Conservation (phyloP, 345 rosid species). For the Populus nigra region DNA sequence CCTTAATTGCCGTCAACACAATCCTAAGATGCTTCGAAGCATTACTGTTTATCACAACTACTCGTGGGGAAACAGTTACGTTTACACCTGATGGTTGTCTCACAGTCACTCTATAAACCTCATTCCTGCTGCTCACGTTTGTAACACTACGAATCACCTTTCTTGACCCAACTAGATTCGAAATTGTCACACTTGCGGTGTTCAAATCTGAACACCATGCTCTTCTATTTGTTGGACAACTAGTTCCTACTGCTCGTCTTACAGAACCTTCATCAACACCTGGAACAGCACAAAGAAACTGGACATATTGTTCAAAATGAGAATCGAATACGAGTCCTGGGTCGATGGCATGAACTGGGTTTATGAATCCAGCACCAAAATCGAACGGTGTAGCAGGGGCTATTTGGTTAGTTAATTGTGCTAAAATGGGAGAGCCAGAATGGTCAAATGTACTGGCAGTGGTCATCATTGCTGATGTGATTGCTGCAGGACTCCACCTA, state of each 20-base stretch:
- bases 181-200: slow-evolving; percentile 36
- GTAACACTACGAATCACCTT: slow-evolving; percentile 34
- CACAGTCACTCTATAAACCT: slow-evolving; percentile 29
- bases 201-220: slow-evolving; percentile 45
- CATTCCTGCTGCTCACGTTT: slow-evolving; percentile 27
- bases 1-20: slow-evolving; percentile 23
- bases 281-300: slow-evolving; percentile 47
- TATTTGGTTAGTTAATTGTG: slow-evolving; percentile 32
- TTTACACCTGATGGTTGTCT: slow-evolving; percentile 34
- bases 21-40: slow-evolving; percentile 33
- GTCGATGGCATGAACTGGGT: slow-evolving; percentile 38
- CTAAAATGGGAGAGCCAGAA: slow-evolving; percentile 38
- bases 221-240: slow-evolving; percentile 25
- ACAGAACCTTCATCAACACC: slow-evolving; percentile 35
- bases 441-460: slow-evolving; percentile 36
- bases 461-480: slow-evolving; percentile 49
- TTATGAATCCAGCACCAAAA: slow-evolving; percentile 44
- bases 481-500: slow-evolving; percentile 48
- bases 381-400: slow-evolving; percentile 42
- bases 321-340: slow-evolving; percentile 48
- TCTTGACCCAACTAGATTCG: slow-evolving; percentile 38
- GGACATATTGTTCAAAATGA: slow-evolving; percentile 30
- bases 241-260: slow-evolving; percentile 31
- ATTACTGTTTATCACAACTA: slow-evolving; percentile 23
- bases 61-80: slow-evolving; percentile 22